Evolutionary conservation across 78 protist genomes (phyloP).

Genomic region (Capsaspora owczarzaki): DNA sequence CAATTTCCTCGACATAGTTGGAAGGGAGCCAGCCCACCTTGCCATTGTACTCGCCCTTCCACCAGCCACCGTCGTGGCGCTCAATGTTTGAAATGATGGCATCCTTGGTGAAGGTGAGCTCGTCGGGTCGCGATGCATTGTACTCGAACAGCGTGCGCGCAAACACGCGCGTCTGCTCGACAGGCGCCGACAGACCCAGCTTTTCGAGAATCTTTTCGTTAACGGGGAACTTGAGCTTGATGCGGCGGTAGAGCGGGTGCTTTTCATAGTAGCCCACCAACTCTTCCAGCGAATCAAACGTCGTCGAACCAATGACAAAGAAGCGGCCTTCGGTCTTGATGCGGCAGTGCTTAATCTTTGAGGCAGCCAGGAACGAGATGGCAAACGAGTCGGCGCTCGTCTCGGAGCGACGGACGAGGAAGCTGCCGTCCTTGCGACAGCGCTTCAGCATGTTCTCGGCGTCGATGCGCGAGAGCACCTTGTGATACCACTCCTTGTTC

Average conservation of each 20-base stretch:
- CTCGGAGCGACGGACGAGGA: constrained; percentile 1
- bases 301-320: not conserved
- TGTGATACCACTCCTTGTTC: not conserved
- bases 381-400: not conserved
- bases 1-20: constrained; percentile 12
- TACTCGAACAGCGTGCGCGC: not conserved
- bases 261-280: not conserved
- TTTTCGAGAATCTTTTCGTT: not conserved
- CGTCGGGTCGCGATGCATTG: not conserved
- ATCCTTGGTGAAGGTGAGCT: not conserved
- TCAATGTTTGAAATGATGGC: not conserved
- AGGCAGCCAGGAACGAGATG: constrained; percentile 3
- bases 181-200: not conserved
- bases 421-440: not conserved
- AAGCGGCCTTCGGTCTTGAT: not conserved
- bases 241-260: not conserved
- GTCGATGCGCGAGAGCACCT: not conserved
- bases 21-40: not conserved
- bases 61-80: constrained; percentile 8
- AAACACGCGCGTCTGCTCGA: not conserved
- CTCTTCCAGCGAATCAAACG: not conserved
- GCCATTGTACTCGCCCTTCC: constrained; percentile 4
- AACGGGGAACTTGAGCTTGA: not conserved
- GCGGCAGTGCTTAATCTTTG: constrained; percentile 17
- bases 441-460: not conserved